These are phyloP conservation scores for Ogataea zsoltii DNA, from an alignment of 805 yeast species.

Conservation along the genomic window DNA sequence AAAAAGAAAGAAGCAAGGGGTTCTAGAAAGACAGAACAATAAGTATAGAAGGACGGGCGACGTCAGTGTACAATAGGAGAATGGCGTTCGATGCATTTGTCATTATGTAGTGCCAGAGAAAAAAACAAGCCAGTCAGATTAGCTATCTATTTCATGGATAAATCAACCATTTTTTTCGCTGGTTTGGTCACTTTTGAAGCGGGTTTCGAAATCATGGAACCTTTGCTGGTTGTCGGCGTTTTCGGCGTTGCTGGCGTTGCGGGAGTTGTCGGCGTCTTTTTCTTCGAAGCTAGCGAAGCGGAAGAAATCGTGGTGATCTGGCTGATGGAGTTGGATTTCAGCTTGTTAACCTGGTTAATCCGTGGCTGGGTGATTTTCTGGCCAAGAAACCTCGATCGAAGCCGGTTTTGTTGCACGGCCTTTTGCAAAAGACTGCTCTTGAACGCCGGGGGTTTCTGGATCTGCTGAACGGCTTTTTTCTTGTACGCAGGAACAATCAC, in stretches of 20 bases:
- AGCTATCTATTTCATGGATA: no score
- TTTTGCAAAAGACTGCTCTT: slow-evolving; percentile 33
- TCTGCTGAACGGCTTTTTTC: slow-evolving; percentile 12
- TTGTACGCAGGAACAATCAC: slow-evolving; percentile 23
- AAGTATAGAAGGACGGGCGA: slow-evolving; percentile 2
- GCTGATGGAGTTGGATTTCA: slow-evolving; percentile 10
- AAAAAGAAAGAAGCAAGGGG: slow-evolving; percentile 19
- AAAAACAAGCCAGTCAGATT: no score
- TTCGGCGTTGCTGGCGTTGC: neutral
- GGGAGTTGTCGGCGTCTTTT: neutral
- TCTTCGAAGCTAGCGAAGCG: slow-evolving; percentile 10
- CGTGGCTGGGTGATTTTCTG: slow-evolving; percentile 6
- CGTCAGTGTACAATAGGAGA: neutral
- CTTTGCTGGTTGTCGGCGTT: no score
- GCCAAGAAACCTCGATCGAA: slow-evolving; percentile 24
- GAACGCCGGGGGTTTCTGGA: slow-evolving; percentile 19
- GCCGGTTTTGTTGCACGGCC: slow-evolving; percentile 32
- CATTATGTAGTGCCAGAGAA: no score
- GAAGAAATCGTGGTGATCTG: slow-evolving; percentile 17
- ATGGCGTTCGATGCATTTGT: no score
- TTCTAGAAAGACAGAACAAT: slow-evolving; percentile 9
- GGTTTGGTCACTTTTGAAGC: slow-evolving; percentile 1
- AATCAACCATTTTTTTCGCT: neutral
- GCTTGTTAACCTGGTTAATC: slow-evolving; percentile 12
- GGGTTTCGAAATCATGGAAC: neutral